Conservation (phyloP, 257 asterid genomes). For the Linderniella brevidens region DNA sequence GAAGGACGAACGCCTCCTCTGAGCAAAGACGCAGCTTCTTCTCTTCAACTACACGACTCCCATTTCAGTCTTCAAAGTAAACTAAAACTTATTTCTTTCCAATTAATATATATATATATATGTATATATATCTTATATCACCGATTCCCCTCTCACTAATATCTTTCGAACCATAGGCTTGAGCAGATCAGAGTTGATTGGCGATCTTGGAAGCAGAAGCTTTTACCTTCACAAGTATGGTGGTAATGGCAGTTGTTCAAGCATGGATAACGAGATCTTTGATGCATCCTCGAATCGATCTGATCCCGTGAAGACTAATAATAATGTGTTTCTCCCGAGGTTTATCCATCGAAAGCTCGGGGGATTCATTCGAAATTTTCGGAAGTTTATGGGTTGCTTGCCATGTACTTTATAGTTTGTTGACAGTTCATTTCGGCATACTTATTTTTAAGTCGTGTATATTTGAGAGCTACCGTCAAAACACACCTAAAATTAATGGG, state of each 20-base stretch:
- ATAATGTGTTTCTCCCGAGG: constrained; percentile 3
- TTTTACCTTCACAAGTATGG: constrained; percentile 40
- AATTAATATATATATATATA: background rate
- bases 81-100: constrained; percentile 7
- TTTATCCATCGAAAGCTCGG: constrained; percentile 15
- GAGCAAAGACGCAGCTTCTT: constrained; percentile 24
- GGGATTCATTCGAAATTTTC: constrained; percentile 22
- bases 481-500: no score
- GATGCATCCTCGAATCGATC: constrained; percentile 8
- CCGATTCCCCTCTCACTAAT: no score
- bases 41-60: constrained; percentile 41
- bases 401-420: background rate
- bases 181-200: constrained; percentile 49
- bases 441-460: no score
- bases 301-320: no score
- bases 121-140: background rate
- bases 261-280: constrained; percentile 5
- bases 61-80: constrained; percentile 60
- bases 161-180: no score
- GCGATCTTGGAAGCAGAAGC: constrained; percentile 48
- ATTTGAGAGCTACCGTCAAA: no score
- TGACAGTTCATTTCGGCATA: no score
- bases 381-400: constrained; percentile 38
- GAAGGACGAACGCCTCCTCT: constrained; percentile 60
- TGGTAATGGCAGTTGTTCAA: constrained; percentile 5